Percentiles rank a stretch among this genome's conserved stretches.
These are phyloP conservation scores for Achaetomium macrosporum DNA, from an alignment of 2,329 filamentous ascomycete genomes.

Conservation along the genomic window DNA sequence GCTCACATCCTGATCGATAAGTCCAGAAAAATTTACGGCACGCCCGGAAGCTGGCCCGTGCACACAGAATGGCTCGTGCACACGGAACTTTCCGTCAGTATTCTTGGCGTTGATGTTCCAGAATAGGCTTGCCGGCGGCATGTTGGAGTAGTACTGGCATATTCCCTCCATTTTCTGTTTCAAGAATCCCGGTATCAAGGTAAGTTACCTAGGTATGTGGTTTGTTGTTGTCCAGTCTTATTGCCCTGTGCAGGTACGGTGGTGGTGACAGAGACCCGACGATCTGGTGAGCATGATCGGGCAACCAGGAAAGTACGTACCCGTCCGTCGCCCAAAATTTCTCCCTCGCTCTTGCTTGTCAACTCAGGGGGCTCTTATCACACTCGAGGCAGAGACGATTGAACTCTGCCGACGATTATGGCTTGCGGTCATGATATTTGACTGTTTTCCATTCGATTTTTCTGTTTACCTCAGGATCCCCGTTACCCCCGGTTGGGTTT, in stretches of 20 bases:
- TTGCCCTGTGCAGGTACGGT: too few species aligned
- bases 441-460: neutral
- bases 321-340: slow-evolving; percentile 14
- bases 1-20: neutral
- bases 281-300: slow-evolving; percentile 1
- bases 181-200: too few species aligned
- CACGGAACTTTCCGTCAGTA: neutral
- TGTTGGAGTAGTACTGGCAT: too few species aligned
- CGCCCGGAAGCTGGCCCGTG: slow-evolving; percentile 16
- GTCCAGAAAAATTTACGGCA: slow-evolving; percentile 21
- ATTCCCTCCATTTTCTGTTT: too few species aligned
- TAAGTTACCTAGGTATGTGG: too few species aligned
- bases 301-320: neutral
- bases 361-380: neutral
- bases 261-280: too few species aligned
- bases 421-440: neutral
- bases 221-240: too few species aligned
- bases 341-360: slow-evolving; percentile 9
- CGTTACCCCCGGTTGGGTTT: too few species aligned
- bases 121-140: too few species aligned
- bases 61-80: slow-evolving; percentile 15
- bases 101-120: too few species aligned
- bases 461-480: neutral
- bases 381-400: neutral
- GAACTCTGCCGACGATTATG: neutral